Percentiles rank a stretch among this genome's conserved stretches.
Conservation (phyloP, 1,139 yeast genomes). For the Pneumocystis jirovecii region DNA sequence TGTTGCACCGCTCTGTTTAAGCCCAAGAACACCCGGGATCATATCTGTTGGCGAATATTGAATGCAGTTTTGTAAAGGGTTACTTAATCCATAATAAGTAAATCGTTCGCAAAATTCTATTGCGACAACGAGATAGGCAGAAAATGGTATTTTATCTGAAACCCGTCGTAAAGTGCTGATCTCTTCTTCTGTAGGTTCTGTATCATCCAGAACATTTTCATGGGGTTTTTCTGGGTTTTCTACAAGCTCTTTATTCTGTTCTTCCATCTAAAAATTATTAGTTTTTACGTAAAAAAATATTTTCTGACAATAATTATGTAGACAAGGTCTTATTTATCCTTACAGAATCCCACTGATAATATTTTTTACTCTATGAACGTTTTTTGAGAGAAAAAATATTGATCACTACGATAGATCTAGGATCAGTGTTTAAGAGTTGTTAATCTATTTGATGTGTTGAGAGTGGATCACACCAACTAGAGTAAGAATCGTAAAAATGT, state of each 20-base stretch:
- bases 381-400: too few species aligned
- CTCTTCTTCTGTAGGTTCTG: slow-evolving; percentile 32
- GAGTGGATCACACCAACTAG: too few species aligned
- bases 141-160: slow-evolving; percentile 29
- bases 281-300: too few species aligned
- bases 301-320: too few species aligned
- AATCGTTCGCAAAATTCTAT: slow-evolving; percentile 75
- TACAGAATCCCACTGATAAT: too few species aligned
- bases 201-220: neutral
- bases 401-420: too few species aligned
- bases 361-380: too few species aligned
- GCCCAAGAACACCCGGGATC: slow-evolving; percentile 40
- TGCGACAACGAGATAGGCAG: slow-evolving; percentile 59
- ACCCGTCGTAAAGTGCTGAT: slow-evolving; percentile 31
- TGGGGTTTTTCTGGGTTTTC: neutral
- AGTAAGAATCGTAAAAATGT: too few species aligned
- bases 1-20: slow-evolving; percentile 53
- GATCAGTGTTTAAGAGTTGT: too few species aligned
- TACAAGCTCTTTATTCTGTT: neutral
- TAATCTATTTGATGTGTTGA: too few species aligned
- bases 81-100: slow-evolving; percentile 66
- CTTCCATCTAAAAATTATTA: neutral
- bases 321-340: too few species aligned
- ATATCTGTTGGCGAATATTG: slow-evolving; percentile 49
- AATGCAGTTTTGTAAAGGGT: slow-evolving; percentile 40